Conservation (phyloP, 306 rosid species). For the Inga laurina region DNA sequence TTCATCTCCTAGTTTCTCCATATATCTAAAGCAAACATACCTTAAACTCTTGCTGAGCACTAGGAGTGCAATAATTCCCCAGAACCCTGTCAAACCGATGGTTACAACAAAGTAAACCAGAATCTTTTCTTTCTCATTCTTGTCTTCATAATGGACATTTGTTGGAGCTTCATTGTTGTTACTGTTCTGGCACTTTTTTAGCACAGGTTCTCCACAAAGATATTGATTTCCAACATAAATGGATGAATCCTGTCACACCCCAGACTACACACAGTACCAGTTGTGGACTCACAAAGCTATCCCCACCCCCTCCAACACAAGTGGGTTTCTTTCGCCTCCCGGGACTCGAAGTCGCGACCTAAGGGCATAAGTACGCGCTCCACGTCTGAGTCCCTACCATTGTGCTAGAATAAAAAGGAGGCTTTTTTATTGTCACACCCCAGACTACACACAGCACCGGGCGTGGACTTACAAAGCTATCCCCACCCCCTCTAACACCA, state of each 20-base stretch:
- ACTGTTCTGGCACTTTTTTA: not conserved
- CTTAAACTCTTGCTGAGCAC: not conserved
- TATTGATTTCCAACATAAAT: conserved; percentile 20
- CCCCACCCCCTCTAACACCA: too few relatives aligned
- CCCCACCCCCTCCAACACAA: too few relatives aligned
- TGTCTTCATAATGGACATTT: not conserved
- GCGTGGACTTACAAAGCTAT: too few relatives aligned
- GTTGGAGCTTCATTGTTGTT: not conserved
- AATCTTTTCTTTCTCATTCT: not conserved
- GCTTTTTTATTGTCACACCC: too few relatives aligned
- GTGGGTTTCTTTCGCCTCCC: too few relatives aligned
- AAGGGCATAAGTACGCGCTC: too few relatives aligned
- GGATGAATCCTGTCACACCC: not conserved
- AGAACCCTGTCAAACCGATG: not conserved
- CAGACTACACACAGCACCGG: too few relatives aligned
- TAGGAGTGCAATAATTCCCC: not conserved
- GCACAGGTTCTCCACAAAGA: conserved; percentile 18
- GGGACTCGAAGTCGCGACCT: too few relatives aligned
- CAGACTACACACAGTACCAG: too few relatives aligned
- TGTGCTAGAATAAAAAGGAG: too few relatives aligned
- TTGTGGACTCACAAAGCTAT: too few relatives aligned
- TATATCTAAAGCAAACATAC: not conserved
- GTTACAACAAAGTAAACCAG: not conserved
- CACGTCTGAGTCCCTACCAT: too few relatives aligned
- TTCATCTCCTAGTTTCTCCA: not conserved